Conservation (phyloP, 164 flowering plant species). For the Vitis riparia region DNA sequence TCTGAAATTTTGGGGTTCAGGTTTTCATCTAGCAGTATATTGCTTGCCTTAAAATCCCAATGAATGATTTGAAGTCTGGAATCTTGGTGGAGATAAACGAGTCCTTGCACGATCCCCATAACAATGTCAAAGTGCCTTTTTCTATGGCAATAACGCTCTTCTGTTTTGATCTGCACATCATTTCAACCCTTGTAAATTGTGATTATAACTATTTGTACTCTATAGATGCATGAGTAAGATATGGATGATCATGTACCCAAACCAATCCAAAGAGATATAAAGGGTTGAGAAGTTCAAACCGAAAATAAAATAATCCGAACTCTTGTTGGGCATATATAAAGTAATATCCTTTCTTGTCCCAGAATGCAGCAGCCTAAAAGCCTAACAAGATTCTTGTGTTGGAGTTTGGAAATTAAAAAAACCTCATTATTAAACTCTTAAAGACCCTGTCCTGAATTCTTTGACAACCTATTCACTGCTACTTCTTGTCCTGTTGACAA, state of each 20-base stretch:
- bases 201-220: no score
- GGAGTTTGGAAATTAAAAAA: conserved; percentile 33
- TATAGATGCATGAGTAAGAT: no score
- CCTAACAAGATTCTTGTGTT: conserved; percentile 52
- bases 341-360: conserved; percentile 34
- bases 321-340: conserved; percentile 50
- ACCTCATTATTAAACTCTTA: conserved; percentile 42
- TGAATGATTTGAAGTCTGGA: conserved; percentile 40
- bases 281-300: conserved; percentile 4
- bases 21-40: conserved; percentile 32
- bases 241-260: no score
- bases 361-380: conserved; percentile 43
- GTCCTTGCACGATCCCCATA: conserved; percentile 23
- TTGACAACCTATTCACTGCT: conserved; percentile 40
- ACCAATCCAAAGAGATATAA: no score
- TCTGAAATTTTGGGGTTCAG: conserved; percentile 44
- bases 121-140: conserved; percentile 26
- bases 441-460: conserved; percentile 32
- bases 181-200: neutral
- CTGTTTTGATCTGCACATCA: conserved; percentile 18
- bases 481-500: conserved; percentile 25
- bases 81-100: conserved; percentile 37
- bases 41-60: conserved; percentile 42
- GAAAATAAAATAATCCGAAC: conserved; percentile 38
- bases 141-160: conserved; percentile 23